Conservation (phyloP, 768 basidiomycete genomes). For the Neoboletus subvelutipes region DNA sequence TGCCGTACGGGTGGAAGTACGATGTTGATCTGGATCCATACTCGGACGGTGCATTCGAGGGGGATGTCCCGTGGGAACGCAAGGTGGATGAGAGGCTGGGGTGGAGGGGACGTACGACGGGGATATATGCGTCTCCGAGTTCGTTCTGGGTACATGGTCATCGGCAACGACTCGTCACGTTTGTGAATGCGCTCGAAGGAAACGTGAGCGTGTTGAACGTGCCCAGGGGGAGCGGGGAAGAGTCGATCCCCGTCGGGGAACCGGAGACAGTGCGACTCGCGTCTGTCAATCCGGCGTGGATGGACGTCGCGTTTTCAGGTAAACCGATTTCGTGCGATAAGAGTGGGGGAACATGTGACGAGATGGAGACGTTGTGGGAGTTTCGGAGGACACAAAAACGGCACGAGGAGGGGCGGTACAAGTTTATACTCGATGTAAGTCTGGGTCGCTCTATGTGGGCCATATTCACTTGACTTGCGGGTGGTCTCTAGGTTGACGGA, state of each 20-base stretch:
- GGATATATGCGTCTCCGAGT: too few relatives aligned
- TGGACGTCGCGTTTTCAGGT: conserved; percentile 56
- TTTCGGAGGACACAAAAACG: conserved; percentile 46
- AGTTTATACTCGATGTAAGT: conserved; percentile 59
- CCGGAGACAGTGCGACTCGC: conserved; percentile 34
- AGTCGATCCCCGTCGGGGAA: too few relatives aligned
- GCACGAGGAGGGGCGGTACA: conserved; percentile 56
- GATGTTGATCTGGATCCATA: conserved; percentile 29
- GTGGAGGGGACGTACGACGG: conserved; percentile 77
- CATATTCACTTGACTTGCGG: neutral
- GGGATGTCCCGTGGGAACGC: conserved; percentile 62
- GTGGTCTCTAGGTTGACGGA: too few relatives aligned
- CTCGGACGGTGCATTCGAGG: conserved; percentile 23
- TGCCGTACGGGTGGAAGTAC: conserved; percentile 45
- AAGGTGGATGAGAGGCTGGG: conserved; percentile 63
- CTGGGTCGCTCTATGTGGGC: neutral
- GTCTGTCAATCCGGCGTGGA: too few relatives aligned
- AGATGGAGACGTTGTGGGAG: too few relatives aligned
- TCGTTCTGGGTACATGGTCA: conserved; percentile 53
- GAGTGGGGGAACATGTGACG: conserved; percentile 36
- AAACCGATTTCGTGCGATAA: conserved; percentile 42
- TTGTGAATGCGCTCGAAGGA: conserved; percentile 39
- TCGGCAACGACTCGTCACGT: conserved; percentile 45
- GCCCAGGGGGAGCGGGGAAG: conserved; percentile 18
- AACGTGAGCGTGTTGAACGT: too few relatives aligned